These are phyloP conservation scores for Fusarium graminum DNA, from an alignment of 2,329 filamentous ascomycete genomes.

Conservation along the genomic window DNA sequence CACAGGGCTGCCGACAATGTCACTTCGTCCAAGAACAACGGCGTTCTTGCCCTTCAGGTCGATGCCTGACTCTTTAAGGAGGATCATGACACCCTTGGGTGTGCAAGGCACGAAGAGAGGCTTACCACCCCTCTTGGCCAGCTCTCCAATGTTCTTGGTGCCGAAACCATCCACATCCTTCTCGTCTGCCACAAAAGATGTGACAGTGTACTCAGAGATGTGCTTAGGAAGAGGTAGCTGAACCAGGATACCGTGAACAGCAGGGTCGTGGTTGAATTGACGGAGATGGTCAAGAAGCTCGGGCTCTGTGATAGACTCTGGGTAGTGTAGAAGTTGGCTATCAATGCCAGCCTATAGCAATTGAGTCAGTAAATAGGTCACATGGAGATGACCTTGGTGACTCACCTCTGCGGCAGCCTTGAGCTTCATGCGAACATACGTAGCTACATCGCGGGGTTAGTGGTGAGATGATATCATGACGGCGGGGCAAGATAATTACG, in stretches of 20 bases:
- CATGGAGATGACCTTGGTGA: constrained; percentile 2
- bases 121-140: constrained; percentile 92
- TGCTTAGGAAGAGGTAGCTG: constrained; percentile 91
- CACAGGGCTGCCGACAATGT: constrained; percentile 97
- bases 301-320: constrained; percentile 82
- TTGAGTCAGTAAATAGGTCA: neutral
- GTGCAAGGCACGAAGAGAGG: constrained; percentile 96
- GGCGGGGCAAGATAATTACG: constrained; percentile 47
- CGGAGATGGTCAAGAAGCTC: constrained; percentile 88
- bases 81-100: constrained; percentile 95
- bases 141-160: constrained; percentile 92
- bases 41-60: constrained; percentile 90
- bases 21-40: constrained; percentile 92
- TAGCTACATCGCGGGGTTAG: constrained; percentile 67
- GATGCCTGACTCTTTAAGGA: constrained; percentile 86
- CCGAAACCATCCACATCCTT: constrained; percentile 99
- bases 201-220: constrained; percentile 90
- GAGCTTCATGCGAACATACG: constrained; percentile 99
- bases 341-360: constrained; percentile 80
- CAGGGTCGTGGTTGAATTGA: constrained; percentile 85
- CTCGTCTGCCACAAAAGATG: constrained; percentile 88
- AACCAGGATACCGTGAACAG: constrained; percentile 91
- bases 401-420: constrained; percentile 93
- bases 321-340: constrained; percentile 87
- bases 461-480: constrained; percentile 36